Conservation (phyloP, 2,329 filamentous ascomycete species). For the Alternaria sp. region DNA sequence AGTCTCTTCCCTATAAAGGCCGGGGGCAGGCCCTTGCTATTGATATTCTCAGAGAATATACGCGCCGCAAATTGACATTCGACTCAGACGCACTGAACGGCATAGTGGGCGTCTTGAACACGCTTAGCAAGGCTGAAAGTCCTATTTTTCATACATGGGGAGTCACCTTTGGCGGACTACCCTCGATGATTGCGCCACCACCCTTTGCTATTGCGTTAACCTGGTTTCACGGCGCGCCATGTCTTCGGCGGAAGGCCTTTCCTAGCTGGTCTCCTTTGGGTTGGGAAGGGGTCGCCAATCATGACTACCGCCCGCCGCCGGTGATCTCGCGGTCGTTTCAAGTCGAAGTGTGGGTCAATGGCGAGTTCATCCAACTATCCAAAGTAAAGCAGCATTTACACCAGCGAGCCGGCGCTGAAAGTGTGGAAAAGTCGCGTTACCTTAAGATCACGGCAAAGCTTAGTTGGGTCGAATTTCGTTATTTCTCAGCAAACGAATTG, state of each 20-base stretch:
- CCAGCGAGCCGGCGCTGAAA: rapidly evolving
- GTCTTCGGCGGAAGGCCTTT: not conserved
- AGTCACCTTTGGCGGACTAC: not conserved
- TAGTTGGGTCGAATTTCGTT: not conserved
- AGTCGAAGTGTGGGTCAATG: not conserved
- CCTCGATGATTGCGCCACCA: rapidly evolving
- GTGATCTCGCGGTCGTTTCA: not conserved
- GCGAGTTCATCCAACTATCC: not conserved
- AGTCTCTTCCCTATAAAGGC: too few relatives aligned
- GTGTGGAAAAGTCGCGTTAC: not conserved
- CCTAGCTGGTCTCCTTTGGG: not conserved
- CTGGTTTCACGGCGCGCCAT: rapidly evolving
- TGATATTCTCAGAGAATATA: not conserved
- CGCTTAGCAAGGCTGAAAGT: rapidly evolving
- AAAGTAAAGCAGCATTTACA: rapidly evolving
- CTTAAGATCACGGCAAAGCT: not conserved
- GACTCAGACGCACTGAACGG: not conserved
- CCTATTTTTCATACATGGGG: not conserved
- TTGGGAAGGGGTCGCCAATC: not conserved
- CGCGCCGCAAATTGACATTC: not conserved
- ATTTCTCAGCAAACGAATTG: not conserved
- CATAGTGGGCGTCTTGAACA: not conserved
- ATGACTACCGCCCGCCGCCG: not conserved
- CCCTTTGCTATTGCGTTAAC: rapidly evolving
- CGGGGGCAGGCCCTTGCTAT: too few relatives aligned